These are phyloP conservation scores for Breynia disticha DNA, from an alignment of 441 rosid genomes.

Conservation along the genomic window DNA sequence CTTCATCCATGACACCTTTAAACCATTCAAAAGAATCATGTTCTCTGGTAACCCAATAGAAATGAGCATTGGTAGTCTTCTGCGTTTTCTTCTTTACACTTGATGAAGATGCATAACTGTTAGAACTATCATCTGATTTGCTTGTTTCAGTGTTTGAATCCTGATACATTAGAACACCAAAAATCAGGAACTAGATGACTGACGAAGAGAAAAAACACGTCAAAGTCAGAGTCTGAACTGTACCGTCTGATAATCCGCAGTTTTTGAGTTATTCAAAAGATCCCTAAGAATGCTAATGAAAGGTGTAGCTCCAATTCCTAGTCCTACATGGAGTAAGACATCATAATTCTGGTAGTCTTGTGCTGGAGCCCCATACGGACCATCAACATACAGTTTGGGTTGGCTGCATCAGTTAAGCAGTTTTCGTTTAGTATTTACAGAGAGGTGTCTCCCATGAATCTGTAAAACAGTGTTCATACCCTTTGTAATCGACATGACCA, in stretches of 20 bases:
- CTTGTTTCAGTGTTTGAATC: slow-evolving; percentile 53
- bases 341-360: slow-evolving; percentile 88
- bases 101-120: slow-evolving; percentile 58
- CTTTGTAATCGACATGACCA: slow-evolving; percentile 26
- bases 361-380: slow-evolving; percentile 98
- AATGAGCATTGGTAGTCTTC: slow-evolving; percentile 59
- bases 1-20: slow-evolving; percentile 91
- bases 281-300: slow-evolving; percentile 88
- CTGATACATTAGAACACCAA: slow-evolving; percentile 17
- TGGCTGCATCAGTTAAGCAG: slow-evolving; percentile 39
- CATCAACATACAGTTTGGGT: slow-evolving; percentile 71
- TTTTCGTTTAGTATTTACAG: slow-evolving; percentile 3
- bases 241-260: slow-evolving; percentile 66
- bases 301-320: slow-evolving; percentile 97
- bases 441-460: neutral
- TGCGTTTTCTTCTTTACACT: slow-evolving; percentile 47
- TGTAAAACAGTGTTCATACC: slow-evolving; percentile 29
- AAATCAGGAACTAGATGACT: slow-evolving; percentile 2
- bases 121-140: slow-evolving; percentile 59
- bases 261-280: slow-evolving; percentile 61
- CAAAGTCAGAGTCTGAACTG: neutral
- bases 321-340: slow-evolving; percentile 87
- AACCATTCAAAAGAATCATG: slow-evolving; percentile 94
- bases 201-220: neutral
- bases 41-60: slow-evolving; percentile 96